These are phyloP conservation scores for Rhodotorula sp. DNA, from an alignment of 1,284 basidiomycete genomes.

Conservation along the genomic window DNA sequence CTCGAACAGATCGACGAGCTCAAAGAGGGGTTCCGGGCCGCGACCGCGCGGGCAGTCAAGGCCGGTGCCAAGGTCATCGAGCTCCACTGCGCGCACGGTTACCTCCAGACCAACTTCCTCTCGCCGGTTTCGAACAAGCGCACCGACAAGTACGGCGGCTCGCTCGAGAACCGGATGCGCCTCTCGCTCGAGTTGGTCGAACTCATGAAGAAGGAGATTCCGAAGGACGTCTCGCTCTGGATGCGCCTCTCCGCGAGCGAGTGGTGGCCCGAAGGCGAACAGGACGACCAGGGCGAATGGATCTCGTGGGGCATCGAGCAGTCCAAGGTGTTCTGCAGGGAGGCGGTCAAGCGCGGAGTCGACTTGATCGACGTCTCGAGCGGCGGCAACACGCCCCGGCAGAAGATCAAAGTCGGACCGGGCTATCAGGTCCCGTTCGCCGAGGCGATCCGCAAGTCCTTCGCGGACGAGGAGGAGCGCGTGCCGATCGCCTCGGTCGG, in stretches of 20 bases:
- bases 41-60: constrained; percentile 57
- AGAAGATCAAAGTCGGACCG: constrained; percentile 61
- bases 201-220: constrained; percentile 60
- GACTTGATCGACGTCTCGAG: constrained; percentile 70
- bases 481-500: constrained; percentile 62
- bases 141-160: constrained; percentile 69
- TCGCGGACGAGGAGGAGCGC: constrained; percentile 51
- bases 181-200: constrained; percentile 62
- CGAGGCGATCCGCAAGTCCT: constrained; percentile 63
- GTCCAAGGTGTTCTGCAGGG: constrained; percentile 58
- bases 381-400: constrained; percentile 65
- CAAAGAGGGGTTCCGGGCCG: constrained; percentile 64
- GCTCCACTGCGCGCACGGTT: constrained; percentile 40
- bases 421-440: constrained; percentile 74
- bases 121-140: constrained; percentile 70
- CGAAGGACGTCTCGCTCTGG: constrained; percentile 64
- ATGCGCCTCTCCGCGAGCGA: constrained; percentile 71
- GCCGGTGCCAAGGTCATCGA: constrained; percentile 70
- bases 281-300: constrained; percentile 62
- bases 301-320: constrained; percentile 75
- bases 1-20: constrained; percentile 60
- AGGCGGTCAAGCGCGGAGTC: constrained; percentile 61
- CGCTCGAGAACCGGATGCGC: constrained; percentile 65
- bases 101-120: constrained; percentile 54
- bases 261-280: constrained; percentile 71